phyloP scores from a whole-genome alignment of 306 rosid genomes.

The Ziziphus jujuba region DNA sequence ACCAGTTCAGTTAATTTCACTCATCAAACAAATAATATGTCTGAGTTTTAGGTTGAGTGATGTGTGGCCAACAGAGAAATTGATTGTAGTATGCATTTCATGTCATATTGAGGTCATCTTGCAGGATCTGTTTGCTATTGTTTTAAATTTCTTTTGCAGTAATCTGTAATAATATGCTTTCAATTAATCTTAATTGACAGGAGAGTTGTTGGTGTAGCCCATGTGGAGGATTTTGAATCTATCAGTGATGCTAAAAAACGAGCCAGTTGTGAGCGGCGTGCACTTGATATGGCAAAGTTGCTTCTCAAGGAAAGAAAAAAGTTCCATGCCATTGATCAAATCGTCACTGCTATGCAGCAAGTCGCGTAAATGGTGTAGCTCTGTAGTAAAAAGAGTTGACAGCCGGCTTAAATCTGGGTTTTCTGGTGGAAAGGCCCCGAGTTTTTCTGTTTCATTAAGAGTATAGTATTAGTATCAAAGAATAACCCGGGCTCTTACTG shows the following conservation, averaged over 20 bases:
- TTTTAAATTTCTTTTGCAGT: neutral
- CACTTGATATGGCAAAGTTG: conserved; percentile 73
- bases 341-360: conserved; percentile 53
- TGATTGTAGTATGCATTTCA: neutral
- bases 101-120: neutral
- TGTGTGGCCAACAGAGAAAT: neutral
- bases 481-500: too few species aligned
- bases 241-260: conserved; percentile 60
- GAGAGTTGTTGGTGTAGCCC: conserved; percentile 92
- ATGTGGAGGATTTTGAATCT: conserved; percentile 87
- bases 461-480: too few species aligned
- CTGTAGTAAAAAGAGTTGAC: neutral
- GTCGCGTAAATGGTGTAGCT: conserved; percentile 21
- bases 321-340: conserved; percentile 49
- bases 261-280: conserved; percentile 66
- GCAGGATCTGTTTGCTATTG: neutral
- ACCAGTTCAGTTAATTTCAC: too few species aligned
- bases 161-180: neutral
- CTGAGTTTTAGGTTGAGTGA: neutral
- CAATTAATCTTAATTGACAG: conserved; percentile 28
- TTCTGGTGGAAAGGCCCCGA: too few species aligned
- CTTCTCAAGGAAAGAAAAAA: conserved; percentile 74
- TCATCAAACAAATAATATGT: neutral
- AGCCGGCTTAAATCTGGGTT: too few species aligned
- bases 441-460: too few species aligned